Evolutionary conservation across 176 grass and related monocot genomes (phyloP), one percentile per base, ranked within the genome.

Genomic region (Puya raimondii): DNA sequence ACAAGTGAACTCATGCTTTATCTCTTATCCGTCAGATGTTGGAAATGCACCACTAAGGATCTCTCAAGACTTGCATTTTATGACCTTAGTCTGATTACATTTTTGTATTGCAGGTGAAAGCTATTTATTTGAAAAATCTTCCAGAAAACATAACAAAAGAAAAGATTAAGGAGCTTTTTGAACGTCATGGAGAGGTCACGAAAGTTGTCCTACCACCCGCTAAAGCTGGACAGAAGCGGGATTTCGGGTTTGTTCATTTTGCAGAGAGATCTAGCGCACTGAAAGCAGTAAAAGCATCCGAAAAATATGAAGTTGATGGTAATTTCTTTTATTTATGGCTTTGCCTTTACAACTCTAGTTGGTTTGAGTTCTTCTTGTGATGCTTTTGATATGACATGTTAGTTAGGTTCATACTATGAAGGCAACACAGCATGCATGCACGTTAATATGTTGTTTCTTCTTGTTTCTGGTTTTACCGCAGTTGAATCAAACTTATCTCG

Each of bases 231-330:
- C 87, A 93, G 66, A 99, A 93, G 84, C 86, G 87, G 23, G 90
- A 99, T 83, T 99, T 99, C 79, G 94, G 90, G 23, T 99, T 99
- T 79, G 71, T 99, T 77, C 94, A 99, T 79, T 99, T 91, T 7
- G 87, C 87, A 67, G 89, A 99, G 77, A 99, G 94, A 82, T 91
- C 94, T 76, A 99, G 82, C 21, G 90, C 90, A 53, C 50, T 99
- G 78, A 99, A 91, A 70, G 94, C 94, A 64, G 66, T 69, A 67
- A 99, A 91, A 85, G 94, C 64, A 91, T 81, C 77, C 20, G 94
- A 93, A 71, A 99, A 90, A 76, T 91, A 86, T 73, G 87, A 93
- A 84, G 82, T 99, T 51, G 90, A 99, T 63, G 94, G 93, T 97
- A 92, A 83, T 51, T 25, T 71, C 64, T 64, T 53, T 9, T 48